Conservation (phyloP, 352 stramenopile genomes). For the Bremia lactucae region DNA sequence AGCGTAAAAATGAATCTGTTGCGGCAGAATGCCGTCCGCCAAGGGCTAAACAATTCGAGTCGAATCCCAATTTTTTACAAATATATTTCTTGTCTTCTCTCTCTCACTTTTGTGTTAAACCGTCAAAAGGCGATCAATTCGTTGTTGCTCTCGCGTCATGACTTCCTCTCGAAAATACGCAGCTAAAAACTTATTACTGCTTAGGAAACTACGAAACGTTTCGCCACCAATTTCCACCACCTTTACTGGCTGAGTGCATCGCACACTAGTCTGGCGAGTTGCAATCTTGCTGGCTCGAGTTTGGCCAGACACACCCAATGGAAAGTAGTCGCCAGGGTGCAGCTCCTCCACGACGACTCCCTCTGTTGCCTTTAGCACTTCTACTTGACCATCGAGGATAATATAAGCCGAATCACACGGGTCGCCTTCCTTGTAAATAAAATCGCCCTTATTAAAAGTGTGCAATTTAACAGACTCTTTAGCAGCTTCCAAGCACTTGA, state of each 20-base stretch:
- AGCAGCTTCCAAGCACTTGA: conserved; percentile 66
- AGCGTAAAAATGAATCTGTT: conserved; percentile 16
- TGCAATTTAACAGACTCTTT: conserved; percentile 61
- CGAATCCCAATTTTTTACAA: conserved; percentile 17
- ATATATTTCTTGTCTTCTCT: conserved; percentile 10
- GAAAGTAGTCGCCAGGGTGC: conserved; percentile 67
- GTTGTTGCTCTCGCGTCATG: conserved; percentile 48
- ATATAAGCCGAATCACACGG: conserved; percentile 74
- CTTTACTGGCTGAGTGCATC: conserved; percentile 50
- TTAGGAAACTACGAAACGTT: conserved; percentile 74
- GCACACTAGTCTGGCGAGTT: conserved; percentile 61
- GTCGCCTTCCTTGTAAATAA: conserved; percentile 74
- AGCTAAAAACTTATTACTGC: conserved; percentile 74
- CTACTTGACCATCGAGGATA: conserved; percentile 51
- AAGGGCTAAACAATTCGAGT: conserved; percentile 20
- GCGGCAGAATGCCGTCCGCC: conserved; percentile 8
- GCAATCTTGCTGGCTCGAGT: conserved; percentile 54
- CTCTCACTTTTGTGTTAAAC: conserved; percentile 5
- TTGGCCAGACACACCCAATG: conserved; percentile 60
- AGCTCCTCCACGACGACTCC: conserved; percentile 65
- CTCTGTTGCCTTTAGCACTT: conserved; percentile 62
- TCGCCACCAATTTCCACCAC: conserved; percentile 75
- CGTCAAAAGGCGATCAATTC: conserved; percentile 41
- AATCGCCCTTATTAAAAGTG: conserved; percentile 43
- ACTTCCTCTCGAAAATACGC: conserved; percentile 71